A percentile compares a stretch with the other conserved stretches of the same genome.
phyloP scores from a whole-genome alignment of 345 rosid species.

The Hibiscus mutabilis region DNA sequence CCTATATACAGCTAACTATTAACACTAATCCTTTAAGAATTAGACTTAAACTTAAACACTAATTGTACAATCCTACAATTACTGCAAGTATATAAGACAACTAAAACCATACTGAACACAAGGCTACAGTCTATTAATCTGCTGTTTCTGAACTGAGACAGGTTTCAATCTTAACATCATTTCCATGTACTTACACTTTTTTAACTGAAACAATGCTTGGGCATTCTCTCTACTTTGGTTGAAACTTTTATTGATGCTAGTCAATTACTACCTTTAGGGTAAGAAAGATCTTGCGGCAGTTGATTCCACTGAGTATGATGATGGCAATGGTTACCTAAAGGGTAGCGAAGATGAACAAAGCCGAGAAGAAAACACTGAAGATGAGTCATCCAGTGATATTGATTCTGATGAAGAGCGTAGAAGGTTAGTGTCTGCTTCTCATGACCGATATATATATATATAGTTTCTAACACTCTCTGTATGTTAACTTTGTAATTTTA shows the following conservation, averaged over 20 bases:
- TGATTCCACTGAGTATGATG: slow-evolving; percentile 51
- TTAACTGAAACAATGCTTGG: not conserved
- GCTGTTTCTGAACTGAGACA: not conserved
- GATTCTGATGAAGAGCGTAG: slow-evolving; percentile 46
- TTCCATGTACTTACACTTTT: not conserved
- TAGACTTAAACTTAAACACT: too few relatives aligned
- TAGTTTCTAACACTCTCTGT: not conserved
- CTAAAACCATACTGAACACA: too few relatives aligned
- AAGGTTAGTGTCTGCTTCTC: not conserved
- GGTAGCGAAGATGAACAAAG: slow-evolving; percentile 53
- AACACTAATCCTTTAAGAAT: too few relatives aligned
- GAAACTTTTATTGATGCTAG: slow-evolving; percentile 5
- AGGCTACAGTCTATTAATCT: not conserved
- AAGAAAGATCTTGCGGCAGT: slow-evolving; percentile 79
- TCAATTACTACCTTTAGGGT: slow-evolving; percentile 39
- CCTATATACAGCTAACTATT: too few relatives aligned
- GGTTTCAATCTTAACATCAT: not conserved
- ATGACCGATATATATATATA: not conserved
- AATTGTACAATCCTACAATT: too few relatives aligned
- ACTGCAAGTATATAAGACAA: not conserved
- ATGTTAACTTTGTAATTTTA: slow-evolving; percentile 13
- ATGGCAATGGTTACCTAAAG: slow-evolving; percentile 27
- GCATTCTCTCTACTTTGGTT: not conserved
- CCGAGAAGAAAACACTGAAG: slow-evolving; percentile 23
- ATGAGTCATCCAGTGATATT: slow-evolving; percentile 44